Base-by-base conservation (phyloP, 2,329 filamentous ascomycete species). In the Venturiaceae sp. region DNA sequence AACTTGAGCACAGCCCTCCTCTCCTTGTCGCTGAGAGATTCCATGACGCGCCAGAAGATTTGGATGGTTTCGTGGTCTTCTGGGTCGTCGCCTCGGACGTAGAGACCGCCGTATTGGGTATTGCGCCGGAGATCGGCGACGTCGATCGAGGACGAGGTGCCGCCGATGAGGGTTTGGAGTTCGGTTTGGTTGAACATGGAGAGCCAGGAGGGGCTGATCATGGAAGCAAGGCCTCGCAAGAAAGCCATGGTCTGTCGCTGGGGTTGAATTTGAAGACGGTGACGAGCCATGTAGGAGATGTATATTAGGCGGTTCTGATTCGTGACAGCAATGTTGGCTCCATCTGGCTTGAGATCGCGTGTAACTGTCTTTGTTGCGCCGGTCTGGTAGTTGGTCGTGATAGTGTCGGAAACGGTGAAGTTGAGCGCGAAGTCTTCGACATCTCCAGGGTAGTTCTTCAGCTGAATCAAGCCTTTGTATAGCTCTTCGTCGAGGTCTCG, bases 181-280 rank as follows among this genome's bases (percentile, higher is more conserved):
- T 99, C 94, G 3, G 84, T 84, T 70, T 96, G 92, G 71, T 99
- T 99, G 78, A 99, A 99, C 94, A 99, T 97, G 66, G 87, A 91
- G 4, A 99, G 81, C 94, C 94, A 99, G 3, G 84, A 83, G 0
- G 92, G 92, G 60, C 92, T 87, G 63, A 99, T 94, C 68, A 99
- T 95, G 63, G 86, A 80, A 23, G 88, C 84, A 1, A 99, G 83
- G 0, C 94, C 94, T 58, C 84, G 84, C 7, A 99, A 80, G 70
- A 99, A 99, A 1, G 91, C 90, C 23, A 84, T 81, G 0, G 92
- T 96, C 68, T 96, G 91, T n/a, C 79, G 75, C 54, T 82, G 81
- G 1, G 90, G 88, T 68, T 97, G 94, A 1, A 82, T 79, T 58
- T 91, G 85, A 0, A 99, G 83, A 11, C 92, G 87, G 70, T 97